Conservation (phyloP, 257 asterid species). For the Catharanthus roseus region DNA sequence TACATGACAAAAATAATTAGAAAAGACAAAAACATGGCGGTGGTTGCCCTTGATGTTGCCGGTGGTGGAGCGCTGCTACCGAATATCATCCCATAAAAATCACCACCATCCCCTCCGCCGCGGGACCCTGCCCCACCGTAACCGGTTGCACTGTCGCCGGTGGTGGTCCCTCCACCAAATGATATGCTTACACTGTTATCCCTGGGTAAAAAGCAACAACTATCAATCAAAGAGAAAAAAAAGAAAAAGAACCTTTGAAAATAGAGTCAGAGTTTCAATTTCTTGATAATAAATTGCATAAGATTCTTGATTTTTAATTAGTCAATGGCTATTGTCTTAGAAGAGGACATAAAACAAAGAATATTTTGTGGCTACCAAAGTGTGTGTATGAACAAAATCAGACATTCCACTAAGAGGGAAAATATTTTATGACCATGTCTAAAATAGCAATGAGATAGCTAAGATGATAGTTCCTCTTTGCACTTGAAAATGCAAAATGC, state of each 20-base stretch:
- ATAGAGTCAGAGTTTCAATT: no score
- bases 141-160: conserved; percentile 33
- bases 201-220: conserved; percentile 34
- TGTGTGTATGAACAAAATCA: not conserved
- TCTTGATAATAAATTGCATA: no score
- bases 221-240: not conserved
- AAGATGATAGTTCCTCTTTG: no score
- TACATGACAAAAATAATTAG: conserved; percentile 40
- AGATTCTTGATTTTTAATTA: no score
- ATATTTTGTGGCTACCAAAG: no score
- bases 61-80: conserved; percentile 51
- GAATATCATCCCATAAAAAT: conserved; percentile 56
- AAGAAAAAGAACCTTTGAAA: no score
- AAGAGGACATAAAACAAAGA: not conserved
- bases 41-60: conserved; percentile 33
- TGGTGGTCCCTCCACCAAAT: conserved; percentile 52
- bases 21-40: conserved; percentile 39
- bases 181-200: conserved; percentile 50
- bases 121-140: conserved; percentile 27
- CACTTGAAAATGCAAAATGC: no score
- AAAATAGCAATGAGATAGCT: no score
- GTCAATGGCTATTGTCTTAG: not conserved
- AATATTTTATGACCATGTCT: not conserved
- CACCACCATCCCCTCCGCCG: conserved; percentile 31
- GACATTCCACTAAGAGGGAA: not conserved